phyloP scores from a whole-genome alignment of 2,329 filamentous ascomycete species.

The Claviceps sp. region DNA sequence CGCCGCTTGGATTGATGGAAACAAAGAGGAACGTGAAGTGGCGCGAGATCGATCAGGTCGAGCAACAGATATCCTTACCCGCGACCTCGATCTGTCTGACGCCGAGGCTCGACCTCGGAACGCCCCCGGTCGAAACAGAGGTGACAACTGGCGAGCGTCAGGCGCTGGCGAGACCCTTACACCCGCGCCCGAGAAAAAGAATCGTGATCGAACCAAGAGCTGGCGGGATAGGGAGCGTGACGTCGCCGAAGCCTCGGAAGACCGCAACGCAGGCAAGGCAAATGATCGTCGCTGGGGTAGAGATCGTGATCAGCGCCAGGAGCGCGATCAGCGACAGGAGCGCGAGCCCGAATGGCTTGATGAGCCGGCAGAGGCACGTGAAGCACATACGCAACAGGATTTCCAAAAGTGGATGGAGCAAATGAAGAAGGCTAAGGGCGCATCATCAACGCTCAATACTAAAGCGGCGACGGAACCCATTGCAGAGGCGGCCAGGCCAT shows the following conservation, averaged over 20 bases:
- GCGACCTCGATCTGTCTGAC: constrained; percentile 38
- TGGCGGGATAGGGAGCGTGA: constrained; percentile 43
- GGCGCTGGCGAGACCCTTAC: constrained; percentile 19
- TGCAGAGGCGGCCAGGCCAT: constrained; percentile 35
- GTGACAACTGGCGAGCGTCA: constrained; percentile 65
- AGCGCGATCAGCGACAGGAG: constrained; percentile 49
- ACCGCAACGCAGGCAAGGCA: constrained; percentile 40
- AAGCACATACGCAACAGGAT: constrained; percentile 72
- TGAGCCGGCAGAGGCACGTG: constrained; percentile 52
- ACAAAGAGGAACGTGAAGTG: constrained; percentile 41
- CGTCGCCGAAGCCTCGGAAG: constrained; percentile 28
- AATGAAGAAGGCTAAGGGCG: constrained; percentile 58
- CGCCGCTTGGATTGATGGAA: constrained; percentile 24
- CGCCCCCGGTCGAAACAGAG: constrained; percentile 48
- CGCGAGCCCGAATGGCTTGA: constrained; percentile 90
- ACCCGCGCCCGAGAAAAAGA: constrained; percentile 26
- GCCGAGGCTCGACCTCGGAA: constrained; percentile 47
- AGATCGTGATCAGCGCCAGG: constrained; percentile 42
- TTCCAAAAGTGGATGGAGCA: constrained; percentile 90
- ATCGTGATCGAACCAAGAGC: constrained; percentile 45
- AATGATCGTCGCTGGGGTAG: constrained; percentile 42
- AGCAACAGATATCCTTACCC: constrained; percentile 35
- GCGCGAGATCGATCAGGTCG: constrained; percentile 32
- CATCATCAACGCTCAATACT: constrained; percentile 11
- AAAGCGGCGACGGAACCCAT: constrained; percentile 22